phyloP scores from a whole-genome alignment of 2,329 filamentous ascomycete genomes.

The Seiridium unicorne region DNA sequence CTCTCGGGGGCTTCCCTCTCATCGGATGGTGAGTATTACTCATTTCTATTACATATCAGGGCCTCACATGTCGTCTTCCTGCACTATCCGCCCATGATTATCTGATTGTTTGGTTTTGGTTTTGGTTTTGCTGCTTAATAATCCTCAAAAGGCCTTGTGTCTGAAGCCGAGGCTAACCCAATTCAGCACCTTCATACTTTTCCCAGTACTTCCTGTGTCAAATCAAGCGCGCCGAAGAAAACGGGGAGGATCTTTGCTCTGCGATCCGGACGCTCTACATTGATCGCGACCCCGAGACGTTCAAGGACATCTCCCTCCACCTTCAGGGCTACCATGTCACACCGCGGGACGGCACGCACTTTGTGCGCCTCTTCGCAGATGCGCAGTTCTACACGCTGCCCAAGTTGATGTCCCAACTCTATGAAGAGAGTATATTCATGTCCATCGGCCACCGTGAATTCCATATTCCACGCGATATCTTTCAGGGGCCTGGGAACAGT shows the following conservation, averaged over 20 bases:
- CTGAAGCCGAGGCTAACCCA: constrained; percentile 17
- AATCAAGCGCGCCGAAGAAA: constrained; percentile 61
- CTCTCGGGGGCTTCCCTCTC: constrained; percentile 72
- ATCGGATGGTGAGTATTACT: constrained; percentile 60
- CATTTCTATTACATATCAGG: neutral
- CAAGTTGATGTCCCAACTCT: constrained; percentile 84
- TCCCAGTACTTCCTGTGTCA: constrained; percentile 91
- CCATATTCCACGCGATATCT: constrained; percentile 84
- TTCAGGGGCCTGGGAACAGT: constrained; percentile 81
- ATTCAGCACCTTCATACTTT: constrained; percentile 87
- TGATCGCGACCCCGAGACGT: constrained; percentile 86
- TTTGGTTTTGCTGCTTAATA: constrained; percentile 10
- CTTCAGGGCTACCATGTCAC: constrained; percentile 88
- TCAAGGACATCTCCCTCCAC: constrained; percentile 85
- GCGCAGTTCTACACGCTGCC: constrained; percentile 93
- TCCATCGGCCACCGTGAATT: constrained; percentile 86
- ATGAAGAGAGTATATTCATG: constrained; percentile 89
- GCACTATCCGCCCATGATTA: constrained; percentile 1
- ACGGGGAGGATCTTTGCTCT: constrained; percentile 47
- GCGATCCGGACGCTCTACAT: constrained; percentile 84
- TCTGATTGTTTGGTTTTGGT: neutral
- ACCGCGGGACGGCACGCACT: constrained; percentile 80
- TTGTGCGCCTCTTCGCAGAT: constrained; percentile 89
- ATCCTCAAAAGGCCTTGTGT: neutral
- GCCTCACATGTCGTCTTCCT: neutral